Evolutionary conservation across 2,329 filamentous ascomycete genomes (phyloP).

Genomic region (Pseudocercospora crystallina): DNA sequence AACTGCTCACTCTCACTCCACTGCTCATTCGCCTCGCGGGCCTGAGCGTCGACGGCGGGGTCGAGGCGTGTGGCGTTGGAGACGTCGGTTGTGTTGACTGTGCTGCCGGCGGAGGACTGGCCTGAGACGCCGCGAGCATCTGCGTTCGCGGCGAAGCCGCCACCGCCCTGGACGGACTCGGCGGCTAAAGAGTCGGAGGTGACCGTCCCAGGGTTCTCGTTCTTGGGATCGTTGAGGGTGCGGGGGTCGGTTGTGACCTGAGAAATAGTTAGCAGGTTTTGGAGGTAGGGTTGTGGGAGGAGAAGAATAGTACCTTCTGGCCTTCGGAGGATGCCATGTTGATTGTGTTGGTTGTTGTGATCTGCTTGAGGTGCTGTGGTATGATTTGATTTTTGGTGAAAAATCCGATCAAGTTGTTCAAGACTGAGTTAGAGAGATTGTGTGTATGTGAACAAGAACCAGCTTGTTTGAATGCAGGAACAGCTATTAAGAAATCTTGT

Average conservation of each 20-base stretch:
- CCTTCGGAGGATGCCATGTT: slow-evolving; percentile 10
- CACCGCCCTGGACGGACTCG: slow-evolving; percentile 63
- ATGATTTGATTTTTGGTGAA: too few relatives aligned
- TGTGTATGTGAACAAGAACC: too few relatives aligned
- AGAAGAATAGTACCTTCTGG: slow-evolving; percentile 10
- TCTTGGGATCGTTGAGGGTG: slow-evolving; percentile 51
- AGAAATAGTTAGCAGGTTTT: not conserved
- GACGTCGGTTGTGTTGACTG: slow-evolving; percentile 57
- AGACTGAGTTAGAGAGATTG: too few relatives aligned
- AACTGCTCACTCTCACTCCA: slow-evolving; percentile 42
- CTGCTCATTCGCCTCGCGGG: slow-evolving; percentile 44
- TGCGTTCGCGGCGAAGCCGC: slow-evolving; percentile 62
- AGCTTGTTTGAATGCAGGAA: too few relatives aligned
- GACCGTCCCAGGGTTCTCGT: slow-evolving; percentile 65
- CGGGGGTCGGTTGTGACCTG: slow-evolving; percentile 44
- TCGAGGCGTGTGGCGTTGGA: slow-evolving; percentile 53
- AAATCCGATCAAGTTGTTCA: too few relatives aligned
- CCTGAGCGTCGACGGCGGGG: slow-evolving; percentile 47
- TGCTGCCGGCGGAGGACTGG: slow-evolving; percentile 55
- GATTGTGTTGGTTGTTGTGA: not conserved
- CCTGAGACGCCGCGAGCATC: slow-evolving; percentile 51
- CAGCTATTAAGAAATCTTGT: too few relatives aligned
- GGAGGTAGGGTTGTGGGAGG: not conserved
- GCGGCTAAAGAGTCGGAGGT: slow-evolving; percentile 71
- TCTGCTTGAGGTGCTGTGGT: not conserved